Percentiles rank a stretch among this genome's conserved stretches.
These are phyloP conservation scores for Claviceps paspali DNA, from an alignment of 2,329 filamentous ascomycete genomes.

Conservation along the genomic window DNA sequence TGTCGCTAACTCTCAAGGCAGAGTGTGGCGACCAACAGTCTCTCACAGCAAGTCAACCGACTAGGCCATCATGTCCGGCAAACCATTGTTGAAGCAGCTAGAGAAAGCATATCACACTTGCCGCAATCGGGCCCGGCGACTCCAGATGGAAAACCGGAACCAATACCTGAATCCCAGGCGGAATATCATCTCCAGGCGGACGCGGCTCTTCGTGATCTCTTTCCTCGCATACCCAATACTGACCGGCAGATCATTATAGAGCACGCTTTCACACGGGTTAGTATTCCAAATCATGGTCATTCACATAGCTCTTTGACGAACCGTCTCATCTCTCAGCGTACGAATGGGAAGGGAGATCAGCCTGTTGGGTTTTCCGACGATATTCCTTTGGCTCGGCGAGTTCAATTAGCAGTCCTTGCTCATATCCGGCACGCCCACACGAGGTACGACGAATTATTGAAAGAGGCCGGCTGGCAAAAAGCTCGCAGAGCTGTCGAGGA, in stretches of 20 bases:
- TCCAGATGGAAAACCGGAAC: conserved; percentile 30
- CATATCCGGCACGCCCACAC: conserved; percentile 55
- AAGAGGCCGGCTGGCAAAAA: conserved; percentile 41
- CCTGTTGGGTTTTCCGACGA: conserved; percentile 42
- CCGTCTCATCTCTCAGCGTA: conserved; percentile 23
- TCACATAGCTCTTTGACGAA: conserved; percentile 5
- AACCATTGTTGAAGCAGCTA: conserved; percentile 42
- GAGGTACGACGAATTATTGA: conserved; percentile 45
- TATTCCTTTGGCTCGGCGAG: conserved; percentile 43
- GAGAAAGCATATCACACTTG: conserved; percentile 13
- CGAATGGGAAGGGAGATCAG: conserved; percentile 33
- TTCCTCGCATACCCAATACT: conserved; percentile 49
- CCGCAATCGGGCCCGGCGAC: conserved; percentile 9
- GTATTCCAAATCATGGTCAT: conserved; percentile 10
- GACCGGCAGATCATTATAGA: conserved; percentile 47
- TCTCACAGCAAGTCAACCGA: conserved; percentile 40
- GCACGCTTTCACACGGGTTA: conserved; percentile 47
- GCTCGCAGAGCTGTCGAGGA: conserved; percentile 46
- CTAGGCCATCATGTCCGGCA: conserved; percentile 45
- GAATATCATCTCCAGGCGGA: conserved; percentile 50
- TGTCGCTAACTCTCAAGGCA: conserved; percentile 3
- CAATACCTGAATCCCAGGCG: conserved; percentile 41
- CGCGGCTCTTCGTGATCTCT: conserved; percentile 45
- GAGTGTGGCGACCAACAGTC: conserved; percentile 18
- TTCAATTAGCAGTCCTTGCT: conserved; percentile 49